phyloP scores from a whole-genome alignment of 2,329 filamentous ascomycete species.

The Ophiocordyceps sinensis region DNA sequence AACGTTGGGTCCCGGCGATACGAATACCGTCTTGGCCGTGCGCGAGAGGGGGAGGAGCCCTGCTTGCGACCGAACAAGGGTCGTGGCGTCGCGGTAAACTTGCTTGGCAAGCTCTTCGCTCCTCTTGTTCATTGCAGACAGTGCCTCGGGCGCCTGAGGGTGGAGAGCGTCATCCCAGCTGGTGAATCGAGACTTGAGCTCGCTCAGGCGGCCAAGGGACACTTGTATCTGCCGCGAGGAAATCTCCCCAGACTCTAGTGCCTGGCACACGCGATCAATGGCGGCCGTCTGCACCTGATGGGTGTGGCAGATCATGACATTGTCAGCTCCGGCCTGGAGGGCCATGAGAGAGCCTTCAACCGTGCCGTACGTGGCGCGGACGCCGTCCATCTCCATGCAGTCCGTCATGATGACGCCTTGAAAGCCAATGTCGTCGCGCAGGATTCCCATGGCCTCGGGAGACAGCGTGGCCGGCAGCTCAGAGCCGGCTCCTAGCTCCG shows the following conservation, averaged over 20 bases:
- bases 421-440: conserved; percentile 9
- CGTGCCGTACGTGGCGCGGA: conserved; percentile 10
- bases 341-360: conserved; percentile 11
- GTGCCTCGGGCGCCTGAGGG: background rate
- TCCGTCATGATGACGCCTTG: conserved; percentile 12
- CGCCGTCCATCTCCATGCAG: conserved; percentile 13
- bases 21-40: conserved; percentile 8
- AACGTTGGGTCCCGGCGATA: conserved; percentile 11
- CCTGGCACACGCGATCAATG: conserved; percentile 10
- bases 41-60: conserved; percentile 6
- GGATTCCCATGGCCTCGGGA: conserved; percentile 8
- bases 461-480: conserved; percentile 10
- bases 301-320: conserved; percentile 14
- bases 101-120: conserved; percentile 6
- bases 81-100: conserved; percentile 8
- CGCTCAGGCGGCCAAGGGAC: conserved; percentile 7
- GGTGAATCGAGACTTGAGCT: conserved; percentile 9
- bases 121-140: conserved; percentile 6
- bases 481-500: conserved; percentile 7
- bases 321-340: conserved; percentile 12
- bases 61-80: conserved; percentile 7
- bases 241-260: conserved; percentile 6
- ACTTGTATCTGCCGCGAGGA: conserved; percentile 5
- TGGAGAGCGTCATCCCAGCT: conserved; percentile 9
- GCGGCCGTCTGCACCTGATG: conserved; percentile 10